Evolutionary conservation across 1,284 basidiomycete genomes (phyloP).

Genomic region (Trichosporon sp.): DNA sequence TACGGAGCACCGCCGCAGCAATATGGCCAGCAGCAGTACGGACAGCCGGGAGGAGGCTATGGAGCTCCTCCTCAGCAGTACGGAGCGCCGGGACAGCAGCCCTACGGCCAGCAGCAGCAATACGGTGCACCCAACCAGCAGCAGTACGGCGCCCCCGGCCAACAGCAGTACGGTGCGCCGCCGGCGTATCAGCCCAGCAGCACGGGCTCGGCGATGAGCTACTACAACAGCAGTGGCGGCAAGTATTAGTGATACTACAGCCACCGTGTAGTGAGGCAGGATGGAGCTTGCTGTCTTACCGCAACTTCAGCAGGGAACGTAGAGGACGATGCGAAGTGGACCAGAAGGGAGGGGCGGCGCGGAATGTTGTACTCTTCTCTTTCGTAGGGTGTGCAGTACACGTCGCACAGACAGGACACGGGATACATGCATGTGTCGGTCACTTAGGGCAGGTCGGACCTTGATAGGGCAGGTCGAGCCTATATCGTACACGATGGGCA

Average conservation of each 20-base stretch:
- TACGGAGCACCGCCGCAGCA: neutral
- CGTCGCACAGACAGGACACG: neutral
- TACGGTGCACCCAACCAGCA: neutral
- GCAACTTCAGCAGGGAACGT: too few relatives aligned
- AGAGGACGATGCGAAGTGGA: too few relatives aligned
- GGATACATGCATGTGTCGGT: too few relatives aligned
- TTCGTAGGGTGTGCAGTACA: neutral
- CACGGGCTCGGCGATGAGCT: neutral
- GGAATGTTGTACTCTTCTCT: too few relatives aligned
- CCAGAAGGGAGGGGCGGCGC: too few relatives aligned
- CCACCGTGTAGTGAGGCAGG: too few relatives aligned
- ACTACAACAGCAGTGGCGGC: neutral
- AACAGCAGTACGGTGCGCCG: neutral
- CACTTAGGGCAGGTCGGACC: neutral
- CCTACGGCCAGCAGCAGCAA: neutral
- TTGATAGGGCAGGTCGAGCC: too few relatives aligned
- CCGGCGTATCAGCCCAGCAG: neutral
- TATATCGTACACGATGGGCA: too few relatives aligned
- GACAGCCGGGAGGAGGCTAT: neutral
- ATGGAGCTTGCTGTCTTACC: too few relatives aligned
- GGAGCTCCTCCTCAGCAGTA: neutral
- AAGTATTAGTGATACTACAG: neutral
- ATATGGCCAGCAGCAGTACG: neutral
- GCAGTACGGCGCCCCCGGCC: neutral
- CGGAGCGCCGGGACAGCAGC: neutral